Evolutionary conservation across 2,329 filamentous ascomycete genomes (phyloP).

Genomic region (Trichoderma gracile): DNA sequence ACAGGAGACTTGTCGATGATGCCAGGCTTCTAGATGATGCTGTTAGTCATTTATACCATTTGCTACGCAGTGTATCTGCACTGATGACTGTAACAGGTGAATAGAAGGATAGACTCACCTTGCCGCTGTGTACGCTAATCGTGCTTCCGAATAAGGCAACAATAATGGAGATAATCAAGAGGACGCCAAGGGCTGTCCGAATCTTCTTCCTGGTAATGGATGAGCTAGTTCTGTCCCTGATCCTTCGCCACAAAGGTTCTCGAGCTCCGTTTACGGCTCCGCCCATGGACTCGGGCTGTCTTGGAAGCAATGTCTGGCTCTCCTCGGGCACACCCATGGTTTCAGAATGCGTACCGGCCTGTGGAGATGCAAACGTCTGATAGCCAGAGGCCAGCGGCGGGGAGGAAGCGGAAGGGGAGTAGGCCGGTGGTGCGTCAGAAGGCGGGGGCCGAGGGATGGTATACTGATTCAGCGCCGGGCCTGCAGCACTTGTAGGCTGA

Average conservation of each 20-base stretch:
- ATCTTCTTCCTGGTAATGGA: conserved; percentile 33
- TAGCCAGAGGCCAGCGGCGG: conserved; percentile 40
- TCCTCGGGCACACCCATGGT: conserved; percentile 48
- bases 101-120: conserved; percentile 34
- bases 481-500: not conserved
- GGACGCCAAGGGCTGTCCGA: conserved; percentile 36
- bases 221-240: conserved; percentile 30
- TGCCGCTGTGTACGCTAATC: conserved; percentile 27
- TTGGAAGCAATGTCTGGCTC: conserved; percentile 44
- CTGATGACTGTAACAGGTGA: not conserved
- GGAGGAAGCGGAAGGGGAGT: conserved; percentile 47
- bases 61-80: not conserved
- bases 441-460: conserved; percentile 32
- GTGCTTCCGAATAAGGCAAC: conserved; percentile 33
- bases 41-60: not conserved
- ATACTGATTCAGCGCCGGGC: conserved; percentile 26
- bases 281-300: conserved; percentile 51
- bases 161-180: conserved; percentile 40
- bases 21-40: conserved; percentile 27
- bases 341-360: conserved; percentile 17
- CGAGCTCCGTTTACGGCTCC: conserved; percentile 32
- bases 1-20: conserved; percentile 33
- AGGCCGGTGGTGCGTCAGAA: conserved; percentile 52
- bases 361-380: conserved; percentile 44
- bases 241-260: conserved; percentile 36